These are phyloP conservation scores for Sonneratia alba DNA, from an alignment of 345 rosid species.

Conservation along the genomic window DNA sequence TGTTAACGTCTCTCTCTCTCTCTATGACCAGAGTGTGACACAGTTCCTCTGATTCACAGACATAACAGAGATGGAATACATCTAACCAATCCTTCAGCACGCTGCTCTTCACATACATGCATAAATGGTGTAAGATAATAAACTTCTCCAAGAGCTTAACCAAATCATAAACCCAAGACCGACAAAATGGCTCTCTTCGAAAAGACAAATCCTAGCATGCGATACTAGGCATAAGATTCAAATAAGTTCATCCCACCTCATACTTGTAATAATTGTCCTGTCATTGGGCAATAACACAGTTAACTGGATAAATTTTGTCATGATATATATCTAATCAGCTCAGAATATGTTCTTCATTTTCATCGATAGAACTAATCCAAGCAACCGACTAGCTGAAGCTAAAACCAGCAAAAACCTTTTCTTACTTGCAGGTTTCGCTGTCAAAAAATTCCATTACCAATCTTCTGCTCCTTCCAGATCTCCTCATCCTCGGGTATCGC, in stretches of 20 bases:
- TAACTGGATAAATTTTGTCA: neutral
- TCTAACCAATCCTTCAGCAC: neutral
- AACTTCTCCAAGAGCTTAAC: neutral
- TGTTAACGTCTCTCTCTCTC: too few species aligned
- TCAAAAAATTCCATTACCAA: slow-evolving; percentile 21
- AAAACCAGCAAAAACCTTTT: neutral
- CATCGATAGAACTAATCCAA: neutral
- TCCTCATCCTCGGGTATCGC: slow-evolving; percentile 91
- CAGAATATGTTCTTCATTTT: neutral
- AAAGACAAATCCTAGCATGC: too few species aligned
- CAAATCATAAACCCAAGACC: neutral
- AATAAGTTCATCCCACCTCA: neutral
- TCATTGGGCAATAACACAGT: neutral
- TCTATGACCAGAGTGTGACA: too few species aligned
- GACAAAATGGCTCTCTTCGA: neutral
- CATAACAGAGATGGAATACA: neutral
- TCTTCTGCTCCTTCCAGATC: slow-evolving; percentile 36
- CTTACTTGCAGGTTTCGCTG: slow-evolving; percentile 51
- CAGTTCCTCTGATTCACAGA: too few species aligned
- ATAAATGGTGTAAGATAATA: neutral
- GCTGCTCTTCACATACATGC: neutral
- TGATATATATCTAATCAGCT: neutral
- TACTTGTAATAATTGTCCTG: neutral
- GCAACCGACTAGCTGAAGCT: neutral
- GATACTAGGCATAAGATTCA: neutral